Conservation (phyloP, 495 filamentous ascomycete genomes). For the Podospora comata region DNA sequence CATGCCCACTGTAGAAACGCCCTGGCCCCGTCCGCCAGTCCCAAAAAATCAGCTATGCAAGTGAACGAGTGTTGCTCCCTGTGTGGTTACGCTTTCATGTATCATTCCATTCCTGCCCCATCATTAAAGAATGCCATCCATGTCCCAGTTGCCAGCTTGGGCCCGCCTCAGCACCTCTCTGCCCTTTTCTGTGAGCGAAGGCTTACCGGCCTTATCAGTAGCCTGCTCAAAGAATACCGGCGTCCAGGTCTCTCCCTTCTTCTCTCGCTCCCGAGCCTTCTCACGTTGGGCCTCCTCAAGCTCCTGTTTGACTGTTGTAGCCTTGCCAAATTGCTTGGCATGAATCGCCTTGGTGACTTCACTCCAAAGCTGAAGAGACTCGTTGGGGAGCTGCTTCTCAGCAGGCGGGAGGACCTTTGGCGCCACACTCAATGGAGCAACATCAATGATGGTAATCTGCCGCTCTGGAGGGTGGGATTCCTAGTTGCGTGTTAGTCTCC, state of each 20-base stretch:
- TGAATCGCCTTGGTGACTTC: conserved; percentile 84
- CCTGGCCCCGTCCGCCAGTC: conserved; percentile 4
- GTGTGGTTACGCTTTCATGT: neutral
- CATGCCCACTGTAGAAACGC: conserved; percentile 2
- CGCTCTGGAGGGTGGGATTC: conserved; percentile 53
- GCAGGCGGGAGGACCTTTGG: conserved; percentile 74
- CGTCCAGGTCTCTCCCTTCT: conserved; percentile 63
- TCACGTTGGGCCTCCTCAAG: conserved; percentile 87
- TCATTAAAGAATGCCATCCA: conserved; percentile 39
- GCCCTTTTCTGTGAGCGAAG: conserved; percentile 76
- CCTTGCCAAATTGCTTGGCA: conserved; percentile 75
- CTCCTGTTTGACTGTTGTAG: conserved; percentile 83
- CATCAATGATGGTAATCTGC: conserved; percentile 74
- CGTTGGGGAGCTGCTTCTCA: conserved; percentile 77
- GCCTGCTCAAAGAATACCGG: conserved; percentile 86
- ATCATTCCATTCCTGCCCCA: neutral
- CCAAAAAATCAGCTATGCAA: conserved; percentile 3
- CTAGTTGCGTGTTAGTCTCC: conserved; percentile 23
- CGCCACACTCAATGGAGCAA: conserved; percentile 71
- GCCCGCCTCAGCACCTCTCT: conserved; percentile 64
- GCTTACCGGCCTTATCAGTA: conserved; percentile 70
- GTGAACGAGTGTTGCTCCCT: neutral
- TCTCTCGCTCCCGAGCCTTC: conserved; percentile 74
- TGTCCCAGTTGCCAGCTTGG: conserved; percentile 56
- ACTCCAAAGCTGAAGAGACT: conserved; percentile 85